Conservation (phyloP, 1,284 basidiomycete species). For the Malassezia dermatis region DNA sequence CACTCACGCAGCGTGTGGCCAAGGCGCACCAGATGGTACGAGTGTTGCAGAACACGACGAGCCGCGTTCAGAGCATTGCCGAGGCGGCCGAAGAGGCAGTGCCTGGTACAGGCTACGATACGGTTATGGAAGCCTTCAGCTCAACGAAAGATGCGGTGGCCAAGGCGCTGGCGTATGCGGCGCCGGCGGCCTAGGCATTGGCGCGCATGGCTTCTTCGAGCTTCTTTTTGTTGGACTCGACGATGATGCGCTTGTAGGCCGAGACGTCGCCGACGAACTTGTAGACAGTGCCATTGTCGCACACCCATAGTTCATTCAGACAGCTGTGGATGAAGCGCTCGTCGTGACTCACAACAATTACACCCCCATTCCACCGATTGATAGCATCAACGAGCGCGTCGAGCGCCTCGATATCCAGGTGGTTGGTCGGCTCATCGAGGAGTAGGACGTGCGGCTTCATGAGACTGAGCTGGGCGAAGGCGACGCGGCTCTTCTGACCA, state of each 20-base stretch:
- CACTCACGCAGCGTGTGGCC: not conserved
- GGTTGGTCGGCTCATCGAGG: slow-evolving; percentile 96
- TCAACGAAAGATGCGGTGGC: slow-evolving; percentile 5
- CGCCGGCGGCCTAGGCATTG: not conserved
- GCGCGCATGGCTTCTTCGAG: slow-evolving; percentile 10
- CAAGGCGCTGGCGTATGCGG: slow-evolving; percentile 3
- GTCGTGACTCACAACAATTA: slow-evolving; percentile 43
- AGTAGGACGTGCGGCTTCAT: slow-evolving; percentile 89
- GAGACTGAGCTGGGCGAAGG: slow-evolving; percentile 82
- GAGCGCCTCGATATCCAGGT: slow-evolving; percentile 78
- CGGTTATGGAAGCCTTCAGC: slow-evolving; percentile 9
- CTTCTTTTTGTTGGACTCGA: slow-evolving; percentile 30
- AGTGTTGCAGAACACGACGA: not conserved
- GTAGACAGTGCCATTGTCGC: slow-evolving; percentile 67
- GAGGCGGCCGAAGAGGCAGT: slow-evolving; percentile 3
- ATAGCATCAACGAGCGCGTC: slow-evolving; percentile 87
- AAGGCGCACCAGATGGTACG: slow-evolving; percentile 6
- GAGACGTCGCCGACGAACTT: slow-evolving; percentile 85
- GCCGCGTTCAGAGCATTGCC: slow-evolving; percentile 2
- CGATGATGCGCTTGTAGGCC: slow-evolving; percentile 66
- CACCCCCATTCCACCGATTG: slow-evolving; percentile 86
- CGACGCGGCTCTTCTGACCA: slow-evolving; percentile 93
- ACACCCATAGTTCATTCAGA: slow-evolving; percentile 55
- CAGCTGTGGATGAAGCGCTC: slow-evolving; percentile 41
- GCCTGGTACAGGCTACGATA: slow-evolving; percentile 2